Evolutionary conservation across 192 early-diverging fungal genomes (phyloP), one percentile per base, ranked within the genome.

Genomic region (Phycomyces blakesleeanus): DNA sequence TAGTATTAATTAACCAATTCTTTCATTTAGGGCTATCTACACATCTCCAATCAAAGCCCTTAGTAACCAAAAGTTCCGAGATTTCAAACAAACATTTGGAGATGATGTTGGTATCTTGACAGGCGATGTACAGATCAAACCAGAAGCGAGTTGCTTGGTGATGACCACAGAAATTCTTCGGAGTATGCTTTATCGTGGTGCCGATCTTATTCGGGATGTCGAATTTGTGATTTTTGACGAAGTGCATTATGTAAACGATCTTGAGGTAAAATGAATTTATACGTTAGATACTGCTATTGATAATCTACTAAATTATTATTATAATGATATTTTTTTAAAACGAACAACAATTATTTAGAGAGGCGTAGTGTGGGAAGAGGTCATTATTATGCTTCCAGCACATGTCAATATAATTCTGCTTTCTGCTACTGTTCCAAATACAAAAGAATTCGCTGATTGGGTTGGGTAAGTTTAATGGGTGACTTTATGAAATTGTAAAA

Each of bases 181-280:
- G 55, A 91, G 87, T 68, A 99, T 99, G 97, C 82, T 99, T 9
- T 99, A 99, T 72, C 87, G 93, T 49, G 95, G 95, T 15, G 95
- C 97, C 4, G 95, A 98, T 74, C 73, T 98, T 42, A 89, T 99
- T 61, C 86, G 95, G 20, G 97, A 99, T 68, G 94, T 99, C 12
- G 97, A 99, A 76, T 99, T 94, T 88, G 97, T 99, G 1, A 93
- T 99, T 55, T 99, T 99, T 83, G 97, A 99, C 76, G 97, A 99
- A 77, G 92, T 95, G 50, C 97, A 99, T 67, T 99, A 99, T 73
- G 84, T 99, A 26, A 98, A 98, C 68, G 95, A 99, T 72, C 60
- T 87, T 9, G 97, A 94, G 82, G 83, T 84, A 61, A 53, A 14
- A 60, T 79, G 2, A n/a, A 24, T 42, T 26, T 4, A 27, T 7